Base-by-base conservation (phyloP, 495 filamentous ascomycete genomes). In the Aspergillus ellipticus region DNA sequence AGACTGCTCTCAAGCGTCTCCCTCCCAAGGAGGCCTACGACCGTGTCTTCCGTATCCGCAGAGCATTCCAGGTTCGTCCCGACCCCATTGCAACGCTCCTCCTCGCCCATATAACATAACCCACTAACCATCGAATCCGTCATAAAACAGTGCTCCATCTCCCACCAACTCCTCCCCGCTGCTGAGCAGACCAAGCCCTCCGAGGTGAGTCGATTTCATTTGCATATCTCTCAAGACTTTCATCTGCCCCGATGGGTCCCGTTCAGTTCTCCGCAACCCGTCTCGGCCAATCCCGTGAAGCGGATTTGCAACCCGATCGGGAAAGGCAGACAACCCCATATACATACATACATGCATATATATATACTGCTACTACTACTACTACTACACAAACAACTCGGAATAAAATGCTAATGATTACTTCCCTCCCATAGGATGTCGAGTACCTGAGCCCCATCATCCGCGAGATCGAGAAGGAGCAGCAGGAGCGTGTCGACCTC, bases 21-120 rank as follows among this genome's bases (percentile, higher is more conserved):
- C 83, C 90, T 35, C 81, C 88, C 59, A 92, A 95, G 82, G 90
- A 90, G 66, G 81, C 85, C 64, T 97, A 97, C 76, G 94, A 98
- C 80, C 93, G 94, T 74, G 85, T 97, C 68, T 97, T 89, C 85
- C 91, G 94, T 66, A 84, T 97, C 72, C 88, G 94, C 71, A 85
- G 94, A 71, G 95, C 94, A 63, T 88, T 93, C 78, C 94, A 97
- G 85, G 88, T 92, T 73, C 42, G 75, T 54, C 55, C 42, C 37
- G 75, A 51, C 56, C 42, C 41, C 13, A 47, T 51, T 39, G 55
- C 31, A 31, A 8, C 22, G 19, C 11, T 15, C n/a, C 16, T 10
- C 51, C 33, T 33, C n/a, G 43, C 31, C 33, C 20, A n/a, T n/a
- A n/a, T n/a, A n/a, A 19, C 54, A 24, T 57, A 51, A 47, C 24